A percentile compares a stretch with the other conserved stretches of the same genome.
Evolutionary conservation across 257 asterid species (phyloP).

Genomic region (Gentiana dahurica): DNA sequence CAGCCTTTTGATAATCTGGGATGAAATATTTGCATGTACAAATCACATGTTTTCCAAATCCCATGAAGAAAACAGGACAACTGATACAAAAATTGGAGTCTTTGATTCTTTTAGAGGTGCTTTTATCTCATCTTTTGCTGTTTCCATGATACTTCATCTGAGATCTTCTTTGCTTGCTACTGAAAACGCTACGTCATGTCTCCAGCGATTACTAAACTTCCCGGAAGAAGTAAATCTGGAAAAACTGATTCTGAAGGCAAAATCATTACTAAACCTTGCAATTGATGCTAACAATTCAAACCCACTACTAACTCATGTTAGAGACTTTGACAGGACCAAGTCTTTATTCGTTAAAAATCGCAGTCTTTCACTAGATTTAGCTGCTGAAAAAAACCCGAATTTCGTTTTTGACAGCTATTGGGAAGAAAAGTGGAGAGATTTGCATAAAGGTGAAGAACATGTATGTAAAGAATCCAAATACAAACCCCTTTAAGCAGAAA

Average conservation of each 20-base stretch:
- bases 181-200: conserved; percentile 76
- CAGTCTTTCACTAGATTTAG: conserved; percentile 44
- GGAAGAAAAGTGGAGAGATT: conserved; percentile 89
- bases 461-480: conserved; percentile 28
- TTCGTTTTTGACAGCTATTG: conserved; percentile 62
- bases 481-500: conserved; percentile 26
- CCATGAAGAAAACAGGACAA: conserved; percentile 17
- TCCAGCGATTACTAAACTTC: conserved; percentile 67
- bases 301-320: conserved; percentile 29
- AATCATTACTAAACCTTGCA: conserved; percentile 59
- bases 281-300: conserved; percentile 45
- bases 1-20: conserved; percentile 71
- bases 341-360: conserved; percentile 32
- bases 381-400: conserved; percentile 50
- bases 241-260: conserved; percentile 57
- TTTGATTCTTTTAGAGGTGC: conserved; percentile 75
- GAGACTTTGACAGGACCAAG: conserved; percentile 31
- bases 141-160: conserved; percentile 68
- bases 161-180: conserved; percentile 84
- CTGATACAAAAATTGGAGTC: conserved; percentile 36
- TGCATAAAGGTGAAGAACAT: conserved; percentile 26
- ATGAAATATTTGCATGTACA: conserved; percentile 58
- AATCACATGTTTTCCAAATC: conserved; percentile 30
- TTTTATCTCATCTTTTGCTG: conserved; percentile 85
- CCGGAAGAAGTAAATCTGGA: conserved; percentile 50